phyloP scores from a whole-genome alignment of 768 basidiomycete genomes.

The Pulveroboletus sp. region DNA sequence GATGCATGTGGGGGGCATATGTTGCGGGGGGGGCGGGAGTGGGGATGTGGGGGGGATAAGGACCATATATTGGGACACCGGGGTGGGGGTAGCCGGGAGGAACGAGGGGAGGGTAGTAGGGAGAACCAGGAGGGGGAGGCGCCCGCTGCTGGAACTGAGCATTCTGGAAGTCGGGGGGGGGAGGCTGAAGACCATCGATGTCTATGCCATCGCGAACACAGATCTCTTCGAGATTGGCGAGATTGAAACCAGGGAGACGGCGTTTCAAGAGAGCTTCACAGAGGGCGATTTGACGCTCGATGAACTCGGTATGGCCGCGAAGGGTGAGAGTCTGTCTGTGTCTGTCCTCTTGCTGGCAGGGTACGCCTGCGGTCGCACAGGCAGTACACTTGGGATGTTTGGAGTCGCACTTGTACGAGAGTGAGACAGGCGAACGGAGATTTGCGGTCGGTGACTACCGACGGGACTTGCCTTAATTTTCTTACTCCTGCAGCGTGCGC shows the following conservation, averaged over 20 bases:
- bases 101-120: slow-evolving; percentile 34
- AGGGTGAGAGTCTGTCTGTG: slow-evolving; percentile 84
- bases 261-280: slow-evolving; percentile 77
- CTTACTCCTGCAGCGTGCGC: slow-evolving; percentile 90
- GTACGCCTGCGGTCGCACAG: slow-evolving; percentile 72
- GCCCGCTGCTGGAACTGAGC: slow-evolving; percentile 32
- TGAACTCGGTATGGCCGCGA: slow-evolving; percentile 74
- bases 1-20: too few species aligned
- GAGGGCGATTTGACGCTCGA: slow-evolving; percentile 76
- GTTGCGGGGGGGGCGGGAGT: slow-evolving; percentile 36
- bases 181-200: slow-evolving; percentile 24
- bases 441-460: slow-evolving; percentile 75
- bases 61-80: slow-evolving; percentile 38
- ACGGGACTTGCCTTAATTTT: slow-evolving; percentile 87
- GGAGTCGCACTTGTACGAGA: slow-evolving; percentile 70
- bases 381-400: slow-evolving; percentile 86
- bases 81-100: slow-evolving; percentile 43
- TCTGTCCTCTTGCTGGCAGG: slow-evolving; percentile 84
- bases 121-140: slow-evolving; percentile 26
- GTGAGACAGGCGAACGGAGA: slow-evolving; percentile 53
- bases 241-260: slow-evolving; percentile 60
- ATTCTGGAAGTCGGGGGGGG: slow-evolving; percentile 30
- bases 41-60: slow-evolving; percentile 39
- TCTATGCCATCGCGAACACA: slow-evolving; percentile 67
- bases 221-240: slow-evolving; percentile 61